phyloP scores from a whole-genome alignment of 345 rosid species.

The Iberis pinnata region DNA sequence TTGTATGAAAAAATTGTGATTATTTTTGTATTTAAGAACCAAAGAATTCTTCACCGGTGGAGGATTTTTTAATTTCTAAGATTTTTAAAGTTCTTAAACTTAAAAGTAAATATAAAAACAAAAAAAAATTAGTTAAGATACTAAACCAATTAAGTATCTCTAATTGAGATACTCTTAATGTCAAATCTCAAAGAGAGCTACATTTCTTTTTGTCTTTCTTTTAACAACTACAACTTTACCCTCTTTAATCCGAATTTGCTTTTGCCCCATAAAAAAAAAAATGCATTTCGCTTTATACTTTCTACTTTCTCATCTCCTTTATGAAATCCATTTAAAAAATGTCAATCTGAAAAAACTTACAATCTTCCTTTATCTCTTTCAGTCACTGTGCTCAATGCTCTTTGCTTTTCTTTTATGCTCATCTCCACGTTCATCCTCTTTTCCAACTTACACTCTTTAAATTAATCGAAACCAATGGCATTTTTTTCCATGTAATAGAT shows the following conservation, averaged over 20 bases:
- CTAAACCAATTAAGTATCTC: no score
- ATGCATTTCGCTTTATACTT: constrained; percentile 24
- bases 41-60: no score
- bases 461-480: not conserved
- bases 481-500: not conserved
- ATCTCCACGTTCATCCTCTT: constrained; percentile 18
- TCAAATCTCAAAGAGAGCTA: constrained; percentile 23
- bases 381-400: constrained; percentile 22
- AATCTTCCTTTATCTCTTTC: constrained; percentile 22
- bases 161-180: no score
- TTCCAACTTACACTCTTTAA: not conserved
- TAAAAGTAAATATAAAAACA: no score
- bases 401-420: constrained; percentile 24
- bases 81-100: no score
- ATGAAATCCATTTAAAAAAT: constrained; percentile 18
- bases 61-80: no score
- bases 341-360: constrained; percentile 20
- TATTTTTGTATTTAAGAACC: no score
- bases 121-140: no score
- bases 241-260: constrained; percentile 27
- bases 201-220: constrained; percentile 33
- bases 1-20: no score
- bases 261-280: constrained; percentile 19
- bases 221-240: constrained; percentile 21
- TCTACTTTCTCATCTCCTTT: constrained; percentile 23